phyloP scores from a whole-genome alignment of 1,139 yeast species.

The Zhuliangozyma parablackwelliae region DNA sequence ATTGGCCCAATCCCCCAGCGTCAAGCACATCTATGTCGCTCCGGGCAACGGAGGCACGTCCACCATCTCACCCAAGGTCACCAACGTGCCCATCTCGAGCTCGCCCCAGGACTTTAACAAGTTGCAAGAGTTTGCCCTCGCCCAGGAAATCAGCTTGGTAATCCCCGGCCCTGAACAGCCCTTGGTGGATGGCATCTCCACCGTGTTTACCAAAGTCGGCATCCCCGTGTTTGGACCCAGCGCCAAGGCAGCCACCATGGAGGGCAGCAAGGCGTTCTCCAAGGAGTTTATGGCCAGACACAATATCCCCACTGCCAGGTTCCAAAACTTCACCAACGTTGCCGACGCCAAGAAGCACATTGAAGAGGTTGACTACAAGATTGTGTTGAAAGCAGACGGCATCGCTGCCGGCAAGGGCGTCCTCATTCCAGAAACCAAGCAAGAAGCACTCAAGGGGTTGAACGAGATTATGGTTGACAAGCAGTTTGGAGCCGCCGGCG shows the following conservation, averaged over 20 bases:
- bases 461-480: constrained; percentile 86
- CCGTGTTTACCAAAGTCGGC: constrained; percentile 69
- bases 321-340: constrained; percentile 72
- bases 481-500: constrained; percentile 91
- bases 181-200: constrained; percentile 84
- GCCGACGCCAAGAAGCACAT: constrained; percentile 74
- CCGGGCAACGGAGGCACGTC: constrained; percentile 97
- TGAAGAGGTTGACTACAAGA: constrained; percentile 59
- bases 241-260: constrained; percentile 86
- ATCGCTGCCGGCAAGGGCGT: constrained; percentile 99
- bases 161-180: constrained; percentile 99
- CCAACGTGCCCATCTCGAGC: constrained; percentile 63
- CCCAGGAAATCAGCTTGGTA: constrained; percentile 65
- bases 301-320: constrained; percentile 89
- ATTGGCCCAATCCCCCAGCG: constrained; percentile 71
- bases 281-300: constrained; percentile 92
- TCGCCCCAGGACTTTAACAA: constrained; percentile 56
- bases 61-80: constrained; percentile 49
- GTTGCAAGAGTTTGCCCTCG: constrained; percentile 65
- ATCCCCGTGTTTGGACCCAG: constrained; percentile 96
- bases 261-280: constrained; percentile 94
- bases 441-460: constrained; percentile 82
- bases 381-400: constrained; percentile 96
- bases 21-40: constrained; percentile 76
- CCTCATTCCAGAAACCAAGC: constrained; percentile 76